phyloP scores from a whole-genome alignment of 352 stramenopile genomes.

The Globisporangium solare region DNA sequence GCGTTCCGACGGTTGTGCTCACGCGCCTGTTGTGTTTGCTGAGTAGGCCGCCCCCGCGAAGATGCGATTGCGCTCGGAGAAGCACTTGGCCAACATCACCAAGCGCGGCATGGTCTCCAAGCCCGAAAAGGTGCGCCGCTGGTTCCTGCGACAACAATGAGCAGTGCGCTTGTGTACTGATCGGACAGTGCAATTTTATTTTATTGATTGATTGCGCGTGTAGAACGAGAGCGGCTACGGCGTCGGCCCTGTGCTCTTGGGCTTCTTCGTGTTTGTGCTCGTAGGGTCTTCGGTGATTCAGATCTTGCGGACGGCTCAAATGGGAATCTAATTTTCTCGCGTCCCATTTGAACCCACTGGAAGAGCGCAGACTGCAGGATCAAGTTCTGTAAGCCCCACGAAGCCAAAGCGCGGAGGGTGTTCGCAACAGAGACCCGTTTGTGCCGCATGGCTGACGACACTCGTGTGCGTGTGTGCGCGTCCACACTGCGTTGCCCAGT shows the following conservation, averaged over 20 bases:
- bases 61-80: constrained; percentile 83
- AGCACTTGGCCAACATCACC: constrained; percentile 86
- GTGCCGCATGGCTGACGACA: too few relatives aligned
- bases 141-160: background rate
- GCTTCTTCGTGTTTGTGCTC: constrained; percentile 86
- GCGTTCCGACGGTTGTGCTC: background rate
- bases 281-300: constrained; percentile 85
- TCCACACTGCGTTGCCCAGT: too few relatives aligned
- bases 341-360: background rate
- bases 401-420: too few relatives aligned
- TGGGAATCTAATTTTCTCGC: constrained; percentile 45
- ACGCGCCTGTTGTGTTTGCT: background rate
- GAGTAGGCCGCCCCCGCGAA: constrained; percentile 63
- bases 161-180: background rate
- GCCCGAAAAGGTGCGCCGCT: constrained; percentile 67
- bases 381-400: background rate
- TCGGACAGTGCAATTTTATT: background rate
- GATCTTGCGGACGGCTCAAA: constrained; percentile 75
- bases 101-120: constrained; percentile 80
- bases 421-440: too few relatives aligned
- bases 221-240: constrained; percentile 71
- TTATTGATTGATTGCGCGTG: constrained; percentile 2
- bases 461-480: too few relatives aligned
- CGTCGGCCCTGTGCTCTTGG: constrained; percentile 71
- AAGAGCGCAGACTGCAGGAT: background rate